These are phyloP conservation scores for Lecanicillium sp. DNA, from an alignment of 2,329 filamentous ascomycete species.

Conservation along the genomic window DNA sequence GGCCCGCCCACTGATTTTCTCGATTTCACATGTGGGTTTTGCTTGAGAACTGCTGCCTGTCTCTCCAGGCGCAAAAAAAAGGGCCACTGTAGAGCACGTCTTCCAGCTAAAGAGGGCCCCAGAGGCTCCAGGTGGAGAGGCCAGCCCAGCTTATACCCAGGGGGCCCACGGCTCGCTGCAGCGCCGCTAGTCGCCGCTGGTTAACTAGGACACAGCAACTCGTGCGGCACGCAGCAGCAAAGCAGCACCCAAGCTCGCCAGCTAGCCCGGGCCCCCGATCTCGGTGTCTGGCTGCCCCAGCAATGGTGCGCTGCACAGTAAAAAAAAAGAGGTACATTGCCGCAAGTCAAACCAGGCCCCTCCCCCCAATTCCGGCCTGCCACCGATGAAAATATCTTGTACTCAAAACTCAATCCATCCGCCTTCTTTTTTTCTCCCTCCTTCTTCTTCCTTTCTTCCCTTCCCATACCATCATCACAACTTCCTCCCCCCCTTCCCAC, in stretches of 20 bases:
- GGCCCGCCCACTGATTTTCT: slow-evolving; percentile 5
- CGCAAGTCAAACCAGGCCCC: background rate
- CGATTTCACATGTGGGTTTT: slow-evolving; percentile 5
- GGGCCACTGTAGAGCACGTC: too few relatives aligned
- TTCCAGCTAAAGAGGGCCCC: background rate
- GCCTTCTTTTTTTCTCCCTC: slow-evolving; percentile 7
- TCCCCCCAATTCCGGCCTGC: slow-evolving; percentile 5
- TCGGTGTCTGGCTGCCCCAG: slow-evolving; percentile 11
- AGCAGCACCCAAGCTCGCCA: too few relatives aligned
- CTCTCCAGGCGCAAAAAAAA: too few relatives aligned
- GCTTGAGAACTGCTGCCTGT: too few relatives aligned
- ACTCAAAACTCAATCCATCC: slow-evolving; percentile 12
- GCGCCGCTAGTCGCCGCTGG: background rate
- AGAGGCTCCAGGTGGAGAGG: slow-evolving; percentile 8
- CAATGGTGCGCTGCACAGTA: too few relatives aligned
- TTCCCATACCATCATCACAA: slow-evolving; percentile 5
- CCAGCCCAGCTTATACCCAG: background rate
- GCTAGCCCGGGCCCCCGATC: too few relatives aligned
- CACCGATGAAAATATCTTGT: slow-evolving; percentile 11
- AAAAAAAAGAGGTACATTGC: background rate
- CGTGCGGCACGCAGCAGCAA: background rate
- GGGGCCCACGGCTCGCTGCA: background rate
- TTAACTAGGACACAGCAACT: too few relatives aligned
- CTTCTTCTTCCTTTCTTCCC: slow-evolving; percentile 11
- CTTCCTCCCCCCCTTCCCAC: background rate